Evolutionary conservation across 331 rosid species (phyloP), one percentile per base, ranked within the genome.

Genomic region (Saraca asoca): DNA sequence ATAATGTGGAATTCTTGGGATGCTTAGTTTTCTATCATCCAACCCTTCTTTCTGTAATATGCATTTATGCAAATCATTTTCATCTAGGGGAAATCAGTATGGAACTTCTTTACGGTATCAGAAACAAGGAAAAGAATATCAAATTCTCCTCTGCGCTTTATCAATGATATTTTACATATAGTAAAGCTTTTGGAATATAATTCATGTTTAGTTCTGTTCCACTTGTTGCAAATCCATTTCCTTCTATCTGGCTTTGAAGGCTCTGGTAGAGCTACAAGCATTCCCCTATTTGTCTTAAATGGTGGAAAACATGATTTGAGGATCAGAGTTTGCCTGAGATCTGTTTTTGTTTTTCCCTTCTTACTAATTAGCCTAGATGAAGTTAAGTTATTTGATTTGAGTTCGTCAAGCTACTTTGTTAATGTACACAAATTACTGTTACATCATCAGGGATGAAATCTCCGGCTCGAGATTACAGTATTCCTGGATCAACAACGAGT

Each of bases 401-500:
- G 51, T 68, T 61, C 56, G 56, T 75, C 52, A 56, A 15, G 41
- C 63, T 24, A 2, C 0, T 6, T 11, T 42, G 17, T 12, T 66
- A 70, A 56, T 38, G 45, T 38, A 31, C 70, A 13, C 74, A 68
- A 58, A 76, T 37, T 34, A 33, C 19, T 44, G 0, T 7, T 58
- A 6, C 56, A 31, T 64, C 16, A 58, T 51, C 66, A 93, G 98
- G 98, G 68, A 75, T 88, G 37, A 64, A 83, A 63, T 75, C 95
- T 46, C 89, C 95, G 11, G 45, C 93, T 61, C 75, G 96, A 75
- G 88, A 83, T 83, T 93, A 93, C 41, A 67, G 78, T 68, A 69
- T 88, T 73, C 92, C 95, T 0, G 98, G 97, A 51, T 51, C 87
- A 48, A 7, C 77, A 7, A 64, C 66, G 35, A 80, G 86, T 78